phyloP scores from a whole-genome alignment of 2,329 filamentous ascomycete species.

The Thielaviopsis euricoi region DNA sequence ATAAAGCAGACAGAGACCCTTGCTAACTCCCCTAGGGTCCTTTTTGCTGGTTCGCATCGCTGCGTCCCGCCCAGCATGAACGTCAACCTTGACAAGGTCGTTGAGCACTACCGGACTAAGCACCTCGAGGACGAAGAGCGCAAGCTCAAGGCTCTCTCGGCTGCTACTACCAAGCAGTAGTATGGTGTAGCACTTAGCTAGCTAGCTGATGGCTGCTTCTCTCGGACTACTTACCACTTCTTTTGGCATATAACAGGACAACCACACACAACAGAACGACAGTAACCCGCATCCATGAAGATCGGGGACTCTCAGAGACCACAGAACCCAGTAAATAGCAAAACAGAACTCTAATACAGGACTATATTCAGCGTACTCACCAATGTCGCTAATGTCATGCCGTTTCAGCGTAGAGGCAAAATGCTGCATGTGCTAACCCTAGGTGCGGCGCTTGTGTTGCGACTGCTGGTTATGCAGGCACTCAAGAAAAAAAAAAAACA shows the following conservation, averaged over 20 bases:
- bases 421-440: not conserved
- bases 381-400: too few species aligned
- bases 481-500: not conserved
- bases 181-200: not conserved
- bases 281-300: not conserved
- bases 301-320: not conserved
- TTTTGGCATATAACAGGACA: not conserved
- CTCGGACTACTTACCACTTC: not conserved
- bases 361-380: not conserved
- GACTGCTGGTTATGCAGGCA: not conserved
- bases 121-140: slow-evolving; percentile 38
- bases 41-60: slow-evolving; percentile 35
- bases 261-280: not conserved
- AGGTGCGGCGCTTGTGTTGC: not conserved
- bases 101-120: slow-evolving; percentile 39
- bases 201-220: not conserved
- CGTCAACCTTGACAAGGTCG: slow-evolving; percentile 36
- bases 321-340: not conserved
- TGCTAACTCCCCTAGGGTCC: slow-evolving; percentile 26
- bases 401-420: not conserved
- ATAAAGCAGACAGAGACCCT: not conserved
- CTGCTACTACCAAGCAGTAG: slow-evolving; percentile 14
- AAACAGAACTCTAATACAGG: not conserved
- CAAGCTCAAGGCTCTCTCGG: slow-evolving; percentile 32
- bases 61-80: slow-evolving; percentile 7